Evolutionary conservation across 2,329 filamentous ascomycete genomes (phyloP).

Genomic region (Rhynchosporium agropyri): DNA sequence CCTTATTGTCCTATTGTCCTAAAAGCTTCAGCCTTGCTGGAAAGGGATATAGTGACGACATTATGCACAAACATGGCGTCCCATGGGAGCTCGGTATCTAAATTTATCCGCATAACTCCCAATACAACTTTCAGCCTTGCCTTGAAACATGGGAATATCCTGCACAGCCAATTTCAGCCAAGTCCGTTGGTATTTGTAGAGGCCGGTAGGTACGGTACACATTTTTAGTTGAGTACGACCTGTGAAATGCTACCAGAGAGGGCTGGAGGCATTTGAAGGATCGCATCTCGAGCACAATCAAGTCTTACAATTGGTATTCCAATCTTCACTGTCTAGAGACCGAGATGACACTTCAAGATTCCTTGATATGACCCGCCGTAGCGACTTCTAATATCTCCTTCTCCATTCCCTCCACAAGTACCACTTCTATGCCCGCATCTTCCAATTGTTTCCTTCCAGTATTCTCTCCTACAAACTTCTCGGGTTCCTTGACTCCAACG

Average conservation of each 20-base stretch:
- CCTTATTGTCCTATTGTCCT: no score
- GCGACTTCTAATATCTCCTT: slow-evolving; percentile 80
- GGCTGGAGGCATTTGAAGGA: background rate
- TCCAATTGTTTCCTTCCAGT: slow-evolving; percentile 71
- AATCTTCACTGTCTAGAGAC: background rate
- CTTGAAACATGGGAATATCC: background rate
- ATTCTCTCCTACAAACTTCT: slow-evolving; percentile 85
- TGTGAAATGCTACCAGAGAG: background rate
- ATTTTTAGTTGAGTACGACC: background rate
- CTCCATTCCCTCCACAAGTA: slow-evolving; percentile 75
- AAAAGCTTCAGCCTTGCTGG: background rate
- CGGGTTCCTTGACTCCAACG: slow-evolving; percentile 85
- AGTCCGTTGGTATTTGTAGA: background rate
- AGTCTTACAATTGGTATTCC: background rate
- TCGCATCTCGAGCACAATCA: background rate
- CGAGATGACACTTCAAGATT: slow-evolving; percentile 10
- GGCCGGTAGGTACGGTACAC: background rate
- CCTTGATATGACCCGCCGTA: slow-evolving; percentile 71
- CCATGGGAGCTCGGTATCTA: background rate
- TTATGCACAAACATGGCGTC: slow-evolving; percentile 9
- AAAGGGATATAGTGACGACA: slow-evolving; percentile 18
- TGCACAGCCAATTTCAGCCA: background rate
- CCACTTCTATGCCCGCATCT: slow-evolving; percentile 71
- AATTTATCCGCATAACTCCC: background rate
- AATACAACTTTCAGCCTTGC: background rate